Percentiles rank a stretch among this genome's conserved stretches.
These are phyloP conservation scores for Agaricus bisporus DNA, from an alignment of 768 basidiomycete genomes.

Conservation along the genomic window DNA sequence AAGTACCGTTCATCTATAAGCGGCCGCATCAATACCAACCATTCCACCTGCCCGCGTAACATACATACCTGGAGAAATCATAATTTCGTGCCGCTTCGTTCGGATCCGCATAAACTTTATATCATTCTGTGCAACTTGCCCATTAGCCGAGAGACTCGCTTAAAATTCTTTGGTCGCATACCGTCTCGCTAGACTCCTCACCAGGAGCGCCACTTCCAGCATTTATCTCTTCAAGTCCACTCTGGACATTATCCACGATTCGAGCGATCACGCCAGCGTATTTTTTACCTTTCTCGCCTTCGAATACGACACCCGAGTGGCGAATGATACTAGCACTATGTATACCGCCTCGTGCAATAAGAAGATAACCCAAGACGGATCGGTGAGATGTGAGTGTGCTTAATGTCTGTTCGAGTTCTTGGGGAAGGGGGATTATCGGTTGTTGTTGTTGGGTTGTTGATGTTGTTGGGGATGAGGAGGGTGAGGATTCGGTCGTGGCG, in stretches of 20 bases:
- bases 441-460: constrained; percentile 13
- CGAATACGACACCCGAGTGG: constrained; percentile 80
- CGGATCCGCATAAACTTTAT: constrained; percentile 86
- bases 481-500: background rate
- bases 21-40: background rate
- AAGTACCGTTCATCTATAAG: constrained; percentile 68
- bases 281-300: constrained; percentile 74
- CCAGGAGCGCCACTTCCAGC: constrained; percentile 20
- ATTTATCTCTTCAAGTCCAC: constrained; percentile 72
- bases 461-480: constrained; percentile 16
- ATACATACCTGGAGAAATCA: constrained; percentile 82
- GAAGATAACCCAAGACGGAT: constrained; percentile 82
- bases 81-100: constrained; percentile 85
- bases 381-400: constrained; percentile 72
- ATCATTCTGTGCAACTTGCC: constrained; percentile 55
- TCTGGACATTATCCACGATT: constrained; percentile 75
- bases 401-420: constrained; percentile 82
- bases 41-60: too few relatives aligned
- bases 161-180: constrained; percentile 27
- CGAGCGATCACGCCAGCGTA: constrained; percentile 67
- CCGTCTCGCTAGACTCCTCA: constrained; percentile 39
- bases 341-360: constrained; percentile 57
- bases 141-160: background rate
- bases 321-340: constrained; percentile 75
- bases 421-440: constrained; percentile 35